Evolutionary conservation across 371 early-diverging fungal species (phyloP), one percentile per base, ranked within the genome.

Genomic region (Entomophthora muscae): DNA sequence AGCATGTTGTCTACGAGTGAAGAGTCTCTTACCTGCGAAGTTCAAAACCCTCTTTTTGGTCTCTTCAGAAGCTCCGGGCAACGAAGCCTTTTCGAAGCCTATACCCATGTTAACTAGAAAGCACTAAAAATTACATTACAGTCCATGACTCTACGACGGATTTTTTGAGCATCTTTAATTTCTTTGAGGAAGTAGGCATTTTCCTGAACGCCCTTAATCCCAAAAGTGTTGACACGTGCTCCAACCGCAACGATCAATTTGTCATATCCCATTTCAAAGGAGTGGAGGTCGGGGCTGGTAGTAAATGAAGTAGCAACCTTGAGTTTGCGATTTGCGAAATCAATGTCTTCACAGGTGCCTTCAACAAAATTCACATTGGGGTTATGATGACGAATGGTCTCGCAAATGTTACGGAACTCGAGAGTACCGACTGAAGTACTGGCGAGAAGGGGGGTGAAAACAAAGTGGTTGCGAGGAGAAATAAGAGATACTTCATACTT

Each of bases 391-490:
- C 85, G 72, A 1, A 85, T 76, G n/a, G 86, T 82, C 68, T 89
- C 89, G 23, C 80, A 74, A 57, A 86, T 80, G 64, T 82, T 85
- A 61, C 90, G 77, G 69, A 85, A 86, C 69, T 91, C 91, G 28
- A 91, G 76, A 13, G 91, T 90, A 1, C 91, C 91, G 24, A 90
- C 90, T 0, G 85, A 77, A 2, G 84, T 83, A 64, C 81, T 81
- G 23, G 90, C 87, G 52, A 91, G 73, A 58, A 91, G 68, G 28
- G 90, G 90, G 52, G 89, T 90, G 66, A 91, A 89, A 2, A 88
- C 28, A 30, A 58, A 58, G 30, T 58, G 31, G 31, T 58, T 58
- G 21, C 59, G 24, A 28, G 59, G 59, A 7, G 59, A 58, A 12
- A 58, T 58, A 7, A 58, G 30, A 22, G 59, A 22, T 3, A 58